These are phyloP conservation scores for Stylonectria norvegica DNA, from an alignment of 2,329 filamentous ascomycete genomes.

Conservation along the genomic window DNA sequence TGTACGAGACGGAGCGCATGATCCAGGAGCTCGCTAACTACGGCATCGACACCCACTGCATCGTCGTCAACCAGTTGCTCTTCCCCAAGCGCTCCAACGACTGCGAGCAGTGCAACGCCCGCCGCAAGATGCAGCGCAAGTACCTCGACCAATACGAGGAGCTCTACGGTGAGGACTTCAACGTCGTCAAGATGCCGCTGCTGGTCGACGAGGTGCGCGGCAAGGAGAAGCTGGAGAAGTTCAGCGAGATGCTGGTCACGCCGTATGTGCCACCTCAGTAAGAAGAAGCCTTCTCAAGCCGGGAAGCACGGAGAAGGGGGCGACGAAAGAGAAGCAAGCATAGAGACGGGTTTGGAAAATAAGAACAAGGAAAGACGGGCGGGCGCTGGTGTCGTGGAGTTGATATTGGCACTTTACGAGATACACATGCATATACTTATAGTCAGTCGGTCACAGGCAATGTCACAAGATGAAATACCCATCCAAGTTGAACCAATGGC, in stretches of 20 bases:
- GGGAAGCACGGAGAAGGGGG: slow-evolving; percentile 13
- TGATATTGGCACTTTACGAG: slow-evolving; percentile 14
- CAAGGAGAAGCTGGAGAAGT: slow-evolving; percentile 89
- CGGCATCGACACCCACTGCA: slow-evolving; percentile 92
- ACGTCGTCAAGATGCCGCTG: slow-evolving; percentile 97
- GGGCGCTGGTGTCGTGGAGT: slow-evolving; percentile 13
- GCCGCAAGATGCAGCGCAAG: slow-evolving; percentile 98
- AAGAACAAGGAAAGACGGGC: slow-evolving; percentile 10
- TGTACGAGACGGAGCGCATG: slow-evolving; percentile 99
- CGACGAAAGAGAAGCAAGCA: slow-evolving; percentile 4
- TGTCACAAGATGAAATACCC: slow-evolving; percentile 15
- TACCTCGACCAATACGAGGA: slow-evolving; percentile 98
- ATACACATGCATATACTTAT: slow-evolving; percentile 8
- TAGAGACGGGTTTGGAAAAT: slow-evolving; percentile 8
- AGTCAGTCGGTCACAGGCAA: slow-evolving; percentile 10
- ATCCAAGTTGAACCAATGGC: too few species aligned
- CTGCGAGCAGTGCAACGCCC: slow-evolving; percentile 93
- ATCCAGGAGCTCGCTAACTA: slow-evolving; percentile 95
- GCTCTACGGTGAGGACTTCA: slow-evolving; percentile 92
- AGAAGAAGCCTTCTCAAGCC: slow-evolving; percentile 11
- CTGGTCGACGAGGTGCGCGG: slow-evolving; percentile 93
- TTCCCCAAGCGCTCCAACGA: slow-evolving; percentile 82
- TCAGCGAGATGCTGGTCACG: slow-evolving; percentile 77
- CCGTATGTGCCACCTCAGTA: slow-evolving; percentile 67
- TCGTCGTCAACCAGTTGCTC: slow-evolving; percentile 96